Conservation (phyloP, 805 yeast genomes). For the Pichia exigua region DNA sequence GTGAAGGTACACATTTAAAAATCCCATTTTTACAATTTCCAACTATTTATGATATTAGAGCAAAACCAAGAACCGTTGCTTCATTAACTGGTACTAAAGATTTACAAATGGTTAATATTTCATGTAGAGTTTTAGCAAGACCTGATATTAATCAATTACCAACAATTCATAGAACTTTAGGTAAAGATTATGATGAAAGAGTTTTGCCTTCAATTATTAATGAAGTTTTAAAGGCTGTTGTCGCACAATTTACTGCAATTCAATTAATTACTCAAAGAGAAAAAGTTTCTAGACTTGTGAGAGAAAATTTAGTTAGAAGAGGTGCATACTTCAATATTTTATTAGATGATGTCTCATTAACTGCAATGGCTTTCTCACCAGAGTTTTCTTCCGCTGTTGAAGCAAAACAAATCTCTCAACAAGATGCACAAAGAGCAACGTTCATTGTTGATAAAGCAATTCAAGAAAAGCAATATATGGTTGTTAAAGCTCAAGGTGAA, state of each 20-base stretch:
- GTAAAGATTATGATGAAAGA: conserved; percentile 92
- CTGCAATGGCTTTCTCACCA: conserved; percentile 95
- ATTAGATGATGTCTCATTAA: conserved; percentile 92
- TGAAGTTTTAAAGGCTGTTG: conserved; percentile 93
- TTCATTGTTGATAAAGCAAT: conserved; percentile 93
- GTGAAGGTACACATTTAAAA: conserved; percentile 92
- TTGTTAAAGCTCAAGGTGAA: conserved; percentile 97
- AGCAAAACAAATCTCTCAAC: conserved; percentile 98
- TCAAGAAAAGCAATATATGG: conserved; percentile 95
- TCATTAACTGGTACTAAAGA: conserved; percentile 97
- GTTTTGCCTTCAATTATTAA: conserved; percentile 95
- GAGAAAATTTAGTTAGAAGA: conserved; percentile 85
- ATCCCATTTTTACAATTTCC: conserved; percentile 96
- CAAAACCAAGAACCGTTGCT: conserved; percentile 93
- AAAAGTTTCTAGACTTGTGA: conserved; percentile 82
- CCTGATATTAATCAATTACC: conserved; percentile 80
- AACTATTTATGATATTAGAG: conserved; percentile 86
- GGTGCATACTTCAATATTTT: conserved; percentile 82
- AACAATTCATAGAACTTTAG: conserved; percentile 81
- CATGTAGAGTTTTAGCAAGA: conserved; percentile 93
- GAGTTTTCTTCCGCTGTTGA: conserved; percentile 97
- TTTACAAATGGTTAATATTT: conserved; percentile 96
- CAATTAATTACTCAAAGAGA: conserved; percentile 99
- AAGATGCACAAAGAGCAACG: conserved; percentile 98
- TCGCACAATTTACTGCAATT: conserved; percentile 97